Evolutionary conservation across 2,329 filamentous ascomycete species (phyloP).

Genomic region (Dendryphion nanum): DNA sequence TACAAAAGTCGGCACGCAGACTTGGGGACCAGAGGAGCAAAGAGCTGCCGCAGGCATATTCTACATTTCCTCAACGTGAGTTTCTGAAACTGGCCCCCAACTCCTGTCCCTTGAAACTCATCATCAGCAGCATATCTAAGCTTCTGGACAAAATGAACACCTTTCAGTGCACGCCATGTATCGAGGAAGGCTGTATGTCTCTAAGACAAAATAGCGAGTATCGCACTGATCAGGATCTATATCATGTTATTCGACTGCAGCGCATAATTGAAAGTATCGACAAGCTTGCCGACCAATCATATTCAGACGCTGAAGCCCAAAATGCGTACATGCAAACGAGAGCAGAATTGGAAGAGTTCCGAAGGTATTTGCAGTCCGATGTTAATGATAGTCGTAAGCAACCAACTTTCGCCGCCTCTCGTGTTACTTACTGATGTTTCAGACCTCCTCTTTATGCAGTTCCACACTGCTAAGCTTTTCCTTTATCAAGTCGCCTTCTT

Average conservation of each 20-base stretch:
- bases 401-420: not conserved
- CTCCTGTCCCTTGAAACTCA: too few species aligned
- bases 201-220: constrained; percentile 31
- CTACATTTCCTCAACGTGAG: constrained; percentile 44
- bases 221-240: constrained; percentile 36
- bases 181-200: constrained; percentile 40
- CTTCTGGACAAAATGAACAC: constrained; percentile 40
- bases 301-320: constrained; percentile 23
- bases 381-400: constrained; percentile 28
- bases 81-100: constrained; percentile 3
- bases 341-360: constrained; percentile 34
- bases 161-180: constrained; percentile 32
- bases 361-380: constrained; percentile 25
- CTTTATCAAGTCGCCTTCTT: constrained; percentile 42
- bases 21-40: constrained; percentile 42
- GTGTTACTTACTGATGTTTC: not conserved
- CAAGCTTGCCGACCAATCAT: constrained; percentile 14
- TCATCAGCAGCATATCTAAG: constrained; percentile 35
- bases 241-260: constrained; percentile 39
- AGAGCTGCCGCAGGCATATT: constrained; percentile 46
- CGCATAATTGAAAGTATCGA: constrained; percentile 41
- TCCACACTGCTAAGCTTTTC: constrained; percentile 39
- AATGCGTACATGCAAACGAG: constrained; percentile 30
- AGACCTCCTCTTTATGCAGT: constrained; percentile 42
- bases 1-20: constrained; percentile 10